phyloP scores from a whole-genome alignment of 2,329 filamentous ascomycete species.

The Fusarium denticulatum region DNA sequence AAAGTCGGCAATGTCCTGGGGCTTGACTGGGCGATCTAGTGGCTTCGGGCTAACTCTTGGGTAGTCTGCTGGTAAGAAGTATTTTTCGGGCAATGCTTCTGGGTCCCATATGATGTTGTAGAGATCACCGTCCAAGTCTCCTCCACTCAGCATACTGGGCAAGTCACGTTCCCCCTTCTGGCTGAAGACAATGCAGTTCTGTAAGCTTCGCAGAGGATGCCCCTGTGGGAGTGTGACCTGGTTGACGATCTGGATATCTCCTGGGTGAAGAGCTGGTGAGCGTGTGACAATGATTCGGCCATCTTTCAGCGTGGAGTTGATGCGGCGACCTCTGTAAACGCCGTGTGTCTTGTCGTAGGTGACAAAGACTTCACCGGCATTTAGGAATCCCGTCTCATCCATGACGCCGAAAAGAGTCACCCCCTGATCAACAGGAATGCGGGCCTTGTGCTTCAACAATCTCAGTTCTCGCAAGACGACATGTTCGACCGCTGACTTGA shows the following conservation, averaged over 20 bases:
- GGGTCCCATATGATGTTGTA: slow-evolving; percentile 83
- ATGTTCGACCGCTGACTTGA: slow-evolving; percentile 76
- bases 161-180: slow-evolving; percentile 76
- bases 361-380: slow-evolving; percentile 75
- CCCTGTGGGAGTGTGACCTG: slow-evolving; percentile 68
- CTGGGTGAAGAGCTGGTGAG: slow-evolving; percentile 84
- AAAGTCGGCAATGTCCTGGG: slow-evolving; percentile 78
- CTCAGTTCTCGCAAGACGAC: slow-evolving; percentile 76
- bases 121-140: slow-evolving; percentile 85
- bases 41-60: slow-evolving; percentile 64
- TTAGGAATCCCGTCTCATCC: slow-evolving; percentile 78
- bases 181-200: slow-evolving; percentile 84
- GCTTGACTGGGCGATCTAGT: slow-evolving; percentile 68
- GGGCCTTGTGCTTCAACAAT: slow-evolving; percentile 79
- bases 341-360: slow-evolving; percentile 58
- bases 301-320: slow-evolving; percentile 46
- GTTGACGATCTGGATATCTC: slow-evolving; percentile 75
- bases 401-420: slow-evolving; percentile 85
- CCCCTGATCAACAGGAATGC: slow-evolving; percentile 76
- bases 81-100: slow-evolving; percentile 53
- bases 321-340: slow-evolving; percentile 31
- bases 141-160: slow-evolving; percentile 81
- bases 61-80: slow-evolving; percentile 75
- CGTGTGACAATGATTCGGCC: slow-evolving; percentile 73
- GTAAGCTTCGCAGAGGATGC: slow-evolving; percentile 69